A percentile compares a stretch with the other conserved stretches of the same genome.
These are phyloP conservation scores for Penstemon barbatus DNA, from an alignment of 257 asterid genomes.

Conservation along the genomic window DNA sequence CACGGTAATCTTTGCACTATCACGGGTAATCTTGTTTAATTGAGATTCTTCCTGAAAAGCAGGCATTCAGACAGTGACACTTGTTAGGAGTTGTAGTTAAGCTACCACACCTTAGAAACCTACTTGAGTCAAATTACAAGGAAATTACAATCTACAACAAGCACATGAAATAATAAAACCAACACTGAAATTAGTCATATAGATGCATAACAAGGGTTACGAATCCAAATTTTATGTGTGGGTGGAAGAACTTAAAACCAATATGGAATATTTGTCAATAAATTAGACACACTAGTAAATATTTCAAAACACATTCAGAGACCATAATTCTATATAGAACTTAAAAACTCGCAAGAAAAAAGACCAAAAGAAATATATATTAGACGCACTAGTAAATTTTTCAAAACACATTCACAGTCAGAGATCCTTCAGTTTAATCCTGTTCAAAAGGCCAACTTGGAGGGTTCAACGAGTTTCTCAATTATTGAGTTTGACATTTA, in stretches of 20 bases:
- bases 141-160: background rate
- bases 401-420: background rate
- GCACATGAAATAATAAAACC: constrained; percentile 10
- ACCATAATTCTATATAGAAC: background rate
- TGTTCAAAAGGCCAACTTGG: constrained; percentile 7
- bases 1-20: constrained; percentile 89
- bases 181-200: background rate
- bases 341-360: background rate
- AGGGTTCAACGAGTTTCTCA: background rate
- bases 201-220: background rate
- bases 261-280: background rate
- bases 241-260: too few species aligned
- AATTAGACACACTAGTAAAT: too few species aligned
- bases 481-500: constrained; percentile 3
- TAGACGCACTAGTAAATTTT: too few species aligned
- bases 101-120: background rate
- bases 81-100: constrained; percentile 1
- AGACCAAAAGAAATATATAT: constrained; percentile 2
- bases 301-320: background rate
- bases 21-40: constrained; percentile 90
- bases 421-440: background rate
- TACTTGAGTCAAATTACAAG: background rate
- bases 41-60: constrained; percentile 87
- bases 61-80: background rate
- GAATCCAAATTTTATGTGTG: too few species aligned